These are phyloP conservation scores for Plasmodium billcollinsi DNA, from an alignment of 169 alveolate genomes.

Conservation along the genomic window DNA sequence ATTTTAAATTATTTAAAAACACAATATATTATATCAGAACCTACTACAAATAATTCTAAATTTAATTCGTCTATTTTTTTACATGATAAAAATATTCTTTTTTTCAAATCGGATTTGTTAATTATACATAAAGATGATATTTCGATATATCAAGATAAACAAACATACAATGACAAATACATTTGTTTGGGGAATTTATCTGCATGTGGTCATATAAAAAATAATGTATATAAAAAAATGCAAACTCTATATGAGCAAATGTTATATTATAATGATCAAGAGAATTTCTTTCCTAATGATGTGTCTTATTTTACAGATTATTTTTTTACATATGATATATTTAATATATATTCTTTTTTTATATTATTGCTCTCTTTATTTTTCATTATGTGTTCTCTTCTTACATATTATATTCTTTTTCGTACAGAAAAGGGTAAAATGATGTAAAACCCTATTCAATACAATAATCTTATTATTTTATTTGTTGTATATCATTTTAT, in stretches of 20 bases:
- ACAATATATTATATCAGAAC: conserved; percentile 44
- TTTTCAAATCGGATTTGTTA: conserved; percentile 39
- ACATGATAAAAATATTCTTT: conserved; percentile 57
- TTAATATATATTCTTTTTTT: background rate
- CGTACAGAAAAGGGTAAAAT: no score
- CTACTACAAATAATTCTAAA: conserved; percentile 48
- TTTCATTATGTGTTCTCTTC: conserved; percentile 10
- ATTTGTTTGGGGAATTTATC: conserved; percentile 39
- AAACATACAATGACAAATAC: background rate
- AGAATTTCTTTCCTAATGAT: background rate
- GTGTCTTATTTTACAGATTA: conserved; percentile 37
- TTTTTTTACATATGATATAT: conserved; percentile 3
- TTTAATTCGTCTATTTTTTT: conserved; percentile 43
- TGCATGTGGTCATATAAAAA: conserved; percentile 64
- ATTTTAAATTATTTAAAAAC: conserved; percentile 71
- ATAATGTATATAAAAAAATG: conserved; percentile 29
- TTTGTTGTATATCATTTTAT: no score
- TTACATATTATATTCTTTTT: background rate
- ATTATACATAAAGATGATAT: conserved; percentile 19
- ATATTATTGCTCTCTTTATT: conserved; percentile 16
- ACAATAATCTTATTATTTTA: no score
- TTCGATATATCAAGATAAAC: background rate
- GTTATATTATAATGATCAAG: conserved; percentile 16
- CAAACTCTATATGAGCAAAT: conserved; percentile 16
- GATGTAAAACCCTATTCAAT: no score